Percentiles rank a stretch among this genome's conserved stretches.
phyloP scores from a whole-genome alignment of 139 green algal genomes.

The Volvox reticuliferus region DNA sequence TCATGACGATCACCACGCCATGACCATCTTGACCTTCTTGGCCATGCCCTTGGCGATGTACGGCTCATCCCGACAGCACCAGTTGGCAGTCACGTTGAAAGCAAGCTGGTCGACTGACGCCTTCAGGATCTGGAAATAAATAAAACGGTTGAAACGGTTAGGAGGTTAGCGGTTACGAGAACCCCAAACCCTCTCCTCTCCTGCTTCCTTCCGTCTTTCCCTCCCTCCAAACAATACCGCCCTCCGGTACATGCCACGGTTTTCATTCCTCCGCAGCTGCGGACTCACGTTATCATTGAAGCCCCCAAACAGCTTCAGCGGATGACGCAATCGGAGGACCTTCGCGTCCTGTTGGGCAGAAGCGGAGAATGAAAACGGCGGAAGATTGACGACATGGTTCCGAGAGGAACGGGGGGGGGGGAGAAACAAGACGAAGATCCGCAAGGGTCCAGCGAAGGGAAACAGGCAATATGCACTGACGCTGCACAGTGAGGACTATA shows the following conservation, averaged over 20 bases:
- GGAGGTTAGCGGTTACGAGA: too few species aligned
- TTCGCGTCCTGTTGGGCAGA: slow-evolving; percentile 19
- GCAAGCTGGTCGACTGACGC: slow-evolving; percentile 6
- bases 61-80: slow-evolving; percentile 51
- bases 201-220: too few species aligned
- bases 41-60: slow-evolving; percentile 40
- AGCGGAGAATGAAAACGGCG: too few species aligned
- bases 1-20: slow-evolving; percentile 3
- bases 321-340: slow-evolving; percentile 48
- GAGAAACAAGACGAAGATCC: not conserved
- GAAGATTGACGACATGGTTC: too few species aligned
- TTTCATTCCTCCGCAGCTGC: not conserved
- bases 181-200: too few species aligned
- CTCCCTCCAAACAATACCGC: too few species aligned
- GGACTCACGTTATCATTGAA: slow-evolving; percentile 38
- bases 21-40: slow-evolving; percentile 44
- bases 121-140: slow-evolving; percentile 20
- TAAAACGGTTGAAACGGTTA: too few species aligned
- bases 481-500: too few species aligned
- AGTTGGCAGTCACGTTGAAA: slow-evolving; percentile 35
- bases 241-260: too few species aligned
- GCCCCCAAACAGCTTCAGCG: slow-evolving; percentile 49
- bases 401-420: too few species aligned
- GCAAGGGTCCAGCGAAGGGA: too few species aligned
- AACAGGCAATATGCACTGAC: too few species aligned